Conservation (phyloP, 495 filamentous ascomycete genomes). For the Letharia columbiana region DNA sequence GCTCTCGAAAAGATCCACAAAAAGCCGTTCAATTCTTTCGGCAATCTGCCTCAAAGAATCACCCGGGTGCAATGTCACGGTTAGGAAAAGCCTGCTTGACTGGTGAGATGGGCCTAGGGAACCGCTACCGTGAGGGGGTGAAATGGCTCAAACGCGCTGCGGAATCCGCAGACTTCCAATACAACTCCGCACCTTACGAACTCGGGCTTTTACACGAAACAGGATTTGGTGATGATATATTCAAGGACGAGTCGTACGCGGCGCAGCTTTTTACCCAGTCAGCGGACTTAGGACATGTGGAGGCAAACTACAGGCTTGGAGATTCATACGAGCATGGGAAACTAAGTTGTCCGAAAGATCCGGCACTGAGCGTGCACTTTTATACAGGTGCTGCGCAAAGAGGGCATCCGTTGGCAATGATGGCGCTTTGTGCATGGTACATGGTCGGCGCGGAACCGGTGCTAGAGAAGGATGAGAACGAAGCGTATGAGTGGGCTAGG, state of each 20-base stretch:
- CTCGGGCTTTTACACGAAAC: conserved; percentile 79
- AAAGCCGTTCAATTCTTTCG: conserved; percentile 94
- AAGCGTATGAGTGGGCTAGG: conserved; percentile 94
- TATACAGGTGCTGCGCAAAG: conserved; percentile 86
- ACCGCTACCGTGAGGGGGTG: conserved; percentile 81
- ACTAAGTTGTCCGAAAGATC: conserved; percentile 78
- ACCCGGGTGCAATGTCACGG: conserved; percentile 89
- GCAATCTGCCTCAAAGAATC: conserved; percentile 80
- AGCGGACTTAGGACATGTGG: conserved; percentile 79
- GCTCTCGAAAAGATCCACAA: conserved; percentile 72
- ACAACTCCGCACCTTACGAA: conserved; percentile 88
- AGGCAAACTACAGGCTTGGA: conserved; percentile 81
- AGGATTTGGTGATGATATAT: conserved; percentile 86
- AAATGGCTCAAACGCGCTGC: conserved; percentile 95
- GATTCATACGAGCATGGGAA: conserved; percentile 94
- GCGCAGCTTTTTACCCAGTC: conserved; percentile 92
- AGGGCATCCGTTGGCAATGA: conserved; percentile 86
- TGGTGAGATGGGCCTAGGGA: conserved; percentile 76
- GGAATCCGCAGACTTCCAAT: conserved; percentile 80
- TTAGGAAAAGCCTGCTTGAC: conserved; percentile 83
- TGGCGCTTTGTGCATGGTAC: conserved; percentile 98
- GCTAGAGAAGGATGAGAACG: conserved; percentile 86
- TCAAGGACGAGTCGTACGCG: conserved; percentile 80
- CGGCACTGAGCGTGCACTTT: conserved; percentile 91
- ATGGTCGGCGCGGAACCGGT: conserved; percentile 91